A percentile compares a stretch with the other conserved stretches of the same genome.
phyloP scores from a whole-genome alignment of 257 asterid species.

The Solanum appendiculatum region DNA sequence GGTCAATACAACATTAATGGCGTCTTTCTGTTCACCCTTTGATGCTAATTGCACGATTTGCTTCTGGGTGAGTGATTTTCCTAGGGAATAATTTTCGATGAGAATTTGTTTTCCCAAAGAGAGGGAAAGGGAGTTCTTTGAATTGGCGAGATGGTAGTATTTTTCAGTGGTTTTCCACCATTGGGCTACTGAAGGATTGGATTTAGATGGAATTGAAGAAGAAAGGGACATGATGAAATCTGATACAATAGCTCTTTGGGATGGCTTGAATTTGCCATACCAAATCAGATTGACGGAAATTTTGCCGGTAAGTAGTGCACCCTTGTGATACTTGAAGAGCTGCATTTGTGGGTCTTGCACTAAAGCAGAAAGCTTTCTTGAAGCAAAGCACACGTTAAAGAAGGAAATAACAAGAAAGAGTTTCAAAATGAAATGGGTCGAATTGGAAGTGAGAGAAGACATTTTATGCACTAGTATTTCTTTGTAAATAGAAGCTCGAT shows the following conservation, averaged over 20 bases:
- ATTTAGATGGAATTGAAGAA: neutral
- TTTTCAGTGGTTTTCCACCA: constrained; percentile 43
- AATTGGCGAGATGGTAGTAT: constrained; percentile 16
- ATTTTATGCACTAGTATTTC: neutral
- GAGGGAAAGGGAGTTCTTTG: constrained; percentile 19
- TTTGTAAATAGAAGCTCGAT: neutral
- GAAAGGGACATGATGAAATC: constrained; percentile 36
- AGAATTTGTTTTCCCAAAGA: constrained; percentile 18
- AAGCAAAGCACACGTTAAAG: neutral
- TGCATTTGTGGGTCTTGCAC: constrained; percentile 2
- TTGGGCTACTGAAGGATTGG: constrained; percentile 23
- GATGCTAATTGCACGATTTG: constrained; percentile 31
- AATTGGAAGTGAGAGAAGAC: neutral
- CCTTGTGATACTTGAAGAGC: constrained; percentile 22
- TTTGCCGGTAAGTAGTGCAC: constrained; percentile 11
- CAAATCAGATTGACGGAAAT: constrained; percentile 4
- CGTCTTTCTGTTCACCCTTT: constrained; percentile 29
- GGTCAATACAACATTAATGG: constrained; percentile 42
- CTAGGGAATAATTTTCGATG: constrained; percentile 24
- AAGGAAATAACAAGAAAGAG: neutral
- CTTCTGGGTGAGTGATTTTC: constrained; percentile 26
- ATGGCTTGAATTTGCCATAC: constrained; percentile 17
- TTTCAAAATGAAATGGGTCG: neutral
- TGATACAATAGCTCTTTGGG: constrained; percentile 4
- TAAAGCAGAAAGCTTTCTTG: neutral